A percentile compares a stretch with the other conserved stretches of the same genome.
These are phyloP conservation scores for Ophiostoma ips DNA, from an alignment of 2,329 filamentous ascomycete genomes.

Conservation along the genomic window DNA sequence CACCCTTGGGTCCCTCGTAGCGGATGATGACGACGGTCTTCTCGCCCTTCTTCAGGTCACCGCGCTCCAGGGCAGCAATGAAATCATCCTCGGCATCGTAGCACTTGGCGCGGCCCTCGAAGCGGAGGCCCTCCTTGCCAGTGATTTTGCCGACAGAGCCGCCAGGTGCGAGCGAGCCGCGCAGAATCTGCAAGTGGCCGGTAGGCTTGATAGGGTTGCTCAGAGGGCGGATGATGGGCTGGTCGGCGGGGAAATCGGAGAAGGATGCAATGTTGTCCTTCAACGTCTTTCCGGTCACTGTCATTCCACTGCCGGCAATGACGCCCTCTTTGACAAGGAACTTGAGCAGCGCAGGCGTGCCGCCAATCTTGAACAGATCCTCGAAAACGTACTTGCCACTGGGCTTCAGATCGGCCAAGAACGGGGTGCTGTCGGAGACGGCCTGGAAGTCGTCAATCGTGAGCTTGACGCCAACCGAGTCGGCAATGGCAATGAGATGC, in stretches of 20 bases:
- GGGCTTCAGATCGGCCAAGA: constrained; percentile 72
- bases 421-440: constrained; percentile 64
- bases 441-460: constrained; percentile 78
- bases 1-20: constrained; percentile 87
- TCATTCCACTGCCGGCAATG: constrained; percentile 65
- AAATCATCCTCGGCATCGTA: constrained; percentile 77
- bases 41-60: constrained; percentile 69
- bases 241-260: constrained; percentile 59
- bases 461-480: constrained; percentile 67
- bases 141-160: constrained; percentile 91
- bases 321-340: constrained; percentile 72
- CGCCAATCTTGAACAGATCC: constrained; percentile 72
- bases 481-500: constrained; percentile 71
- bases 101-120: constrained; percentile 66
- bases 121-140: constrained; percentile 77
- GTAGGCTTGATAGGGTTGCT: constrained; percentile 75
- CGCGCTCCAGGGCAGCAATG: constrained; percentile 60
- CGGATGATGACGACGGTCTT: constrained; percentile 85
- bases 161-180: constrained; percentile 70
- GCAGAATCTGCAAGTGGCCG: constrained; percentile 79
- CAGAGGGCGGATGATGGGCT: constrained; percentile 69
- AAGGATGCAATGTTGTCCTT: constrained; percentile 71
- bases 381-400: constrained; percentile 82
- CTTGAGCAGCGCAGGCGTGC: constrained; percentile 77
- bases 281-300: constrained; percentile 80